Evolutionary conservation across 345 rosid genomes (phyloP), one percentile per base, ranked within the genome.

Genomic region (Angophora floribunda): DNA sequence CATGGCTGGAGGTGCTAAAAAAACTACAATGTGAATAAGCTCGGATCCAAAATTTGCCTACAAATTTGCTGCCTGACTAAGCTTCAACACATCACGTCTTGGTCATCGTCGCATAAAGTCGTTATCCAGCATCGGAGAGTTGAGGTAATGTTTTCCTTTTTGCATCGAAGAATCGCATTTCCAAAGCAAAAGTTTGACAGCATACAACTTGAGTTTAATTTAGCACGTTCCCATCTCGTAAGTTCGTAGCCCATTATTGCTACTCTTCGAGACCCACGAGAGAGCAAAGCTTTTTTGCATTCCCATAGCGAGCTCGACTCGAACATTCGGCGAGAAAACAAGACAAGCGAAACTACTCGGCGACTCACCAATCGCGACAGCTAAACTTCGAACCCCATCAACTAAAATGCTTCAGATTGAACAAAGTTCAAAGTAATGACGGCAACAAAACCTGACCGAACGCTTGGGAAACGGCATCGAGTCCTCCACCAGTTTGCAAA

Each of bases 401-500:
- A 19, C 26, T 9, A 75, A 36, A 36, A 36, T 9, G 82, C 6
- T 36, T 75, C 47, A 19, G 13, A 75, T 41, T 3, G 13, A 75
- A 41, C 47, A 41, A 5, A 75, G 19, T 67, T 67, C 45, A 32
- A 32, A 32, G 79, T 16, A 19, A 5, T 21, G 82, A 36, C 26
- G 10, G 49, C 26, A 75, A 75, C 82, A 75, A 36, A 1, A 95
- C 98, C 98, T 90, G 95, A 41, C 97, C 97, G 59, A 97, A 97
- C 82, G 90, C 79, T 13, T 89, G 91, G 2, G 96, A 88, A 89
- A 97, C 89, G 85, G 93, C 87, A 16, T 91, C 88, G 90, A 96
- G 88, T 16, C 99, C 99, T 0, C 89, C 87, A 1, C 98, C 98
- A 32, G 96, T 89, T 57, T 87, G 90, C 91, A 96, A 89, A 93